Conservation (phyloP, 768 basidiomycete genomes). For the Lactarius psammicola region DNA sequence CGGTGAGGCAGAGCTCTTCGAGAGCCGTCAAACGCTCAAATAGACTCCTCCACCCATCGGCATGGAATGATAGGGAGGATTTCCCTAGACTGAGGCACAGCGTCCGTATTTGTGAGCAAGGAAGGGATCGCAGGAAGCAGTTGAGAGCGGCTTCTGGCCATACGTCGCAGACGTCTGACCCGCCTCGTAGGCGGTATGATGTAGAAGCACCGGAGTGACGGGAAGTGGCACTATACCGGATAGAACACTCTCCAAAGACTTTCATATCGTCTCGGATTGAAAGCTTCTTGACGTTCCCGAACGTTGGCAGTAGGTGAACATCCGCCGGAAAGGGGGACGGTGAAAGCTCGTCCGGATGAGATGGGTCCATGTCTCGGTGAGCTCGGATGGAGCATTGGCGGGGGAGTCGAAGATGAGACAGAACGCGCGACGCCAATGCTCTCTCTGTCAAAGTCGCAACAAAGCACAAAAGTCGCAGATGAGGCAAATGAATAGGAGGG, state of each 20-base stretch:
- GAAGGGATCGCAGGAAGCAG: constrained; percentile 22
- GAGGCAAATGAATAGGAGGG: constrained; percentile 17
- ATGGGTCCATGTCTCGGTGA: constrained; percentile 29
- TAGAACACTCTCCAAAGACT: constrained; percentile 20
- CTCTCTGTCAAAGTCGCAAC: constrained; percentile 22
- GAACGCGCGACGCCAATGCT: constrained; percentile 20
- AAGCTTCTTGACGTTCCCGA: constrained; percentile 21
- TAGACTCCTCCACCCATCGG: constrained; percentile 21
- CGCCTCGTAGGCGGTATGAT: constrained; percentile 24
- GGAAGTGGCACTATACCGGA: constrained; percentile 27
- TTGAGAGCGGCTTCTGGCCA: constrained; percentile 27
- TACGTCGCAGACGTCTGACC: constrained; percentile 3
- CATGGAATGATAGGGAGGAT: constrained; percentile 14
- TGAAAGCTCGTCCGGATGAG: constrained; percentile 22
- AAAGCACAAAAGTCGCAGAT: constrained; percentile 26
- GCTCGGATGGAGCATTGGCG: constrained; percentile 22
- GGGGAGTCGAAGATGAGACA: constrained; percentile 24
- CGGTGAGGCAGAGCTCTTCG: constrained; percentile 17
- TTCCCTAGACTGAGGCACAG: constrained; percentile 21
- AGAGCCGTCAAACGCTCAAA: constrained; percentile 20
- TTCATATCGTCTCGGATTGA: constrained; percentile 23
- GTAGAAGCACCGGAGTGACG: constrained; percentile 26
- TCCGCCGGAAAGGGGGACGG: constrained; percentile 24
- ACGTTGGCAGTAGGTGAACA: constrained; percentile 12
- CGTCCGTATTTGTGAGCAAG: constrained; percentile 20